These are phyloP conservation scores for Pichia paraexigua DNA, from an alignment of 805 yeast species.

Conservation along the genomic window DNA sequence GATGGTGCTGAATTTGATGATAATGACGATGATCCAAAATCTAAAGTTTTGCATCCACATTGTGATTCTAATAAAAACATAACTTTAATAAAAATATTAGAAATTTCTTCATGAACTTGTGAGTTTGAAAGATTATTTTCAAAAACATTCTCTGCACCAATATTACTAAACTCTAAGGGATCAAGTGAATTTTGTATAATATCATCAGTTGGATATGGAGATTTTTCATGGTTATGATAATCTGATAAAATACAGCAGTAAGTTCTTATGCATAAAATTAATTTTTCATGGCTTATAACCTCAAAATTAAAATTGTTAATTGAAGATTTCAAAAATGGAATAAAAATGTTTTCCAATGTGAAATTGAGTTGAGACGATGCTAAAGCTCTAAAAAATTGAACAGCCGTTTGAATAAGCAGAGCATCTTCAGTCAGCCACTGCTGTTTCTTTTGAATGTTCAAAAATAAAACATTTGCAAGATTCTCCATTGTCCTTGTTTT, in stretches of 20 bases:
- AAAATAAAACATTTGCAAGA: conserved; percentile 50
- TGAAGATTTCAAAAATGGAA: conserved; percentile 57
- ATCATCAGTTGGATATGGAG: conserved; percentile 65
- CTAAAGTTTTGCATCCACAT: conserved; percentile 36
- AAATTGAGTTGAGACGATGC: conserved; percentile 77
- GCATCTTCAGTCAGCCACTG: conserved; percentile 70
- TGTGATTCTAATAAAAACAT: conserved; percentile 53
- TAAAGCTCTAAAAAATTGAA: conserved; percentile 66
- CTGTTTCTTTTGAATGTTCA: conserved; percentile 46
- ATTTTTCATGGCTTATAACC: conserved; percentile 56
- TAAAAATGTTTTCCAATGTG: conserved; percentile 66
- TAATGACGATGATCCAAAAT: conserved; percentile 3
- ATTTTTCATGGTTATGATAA: conserved; percentile 45
- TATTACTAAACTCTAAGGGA: conserved; percentile 28
- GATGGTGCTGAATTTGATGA: conserved; percentile 6
- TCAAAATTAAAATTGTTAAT: conserved; percentile 57
- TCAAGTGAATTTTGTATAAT: conserved; percentile 29
- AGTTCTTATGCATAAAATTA: conserved; percentile 61
- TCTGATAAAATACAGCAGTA: conserved; percentile 68
- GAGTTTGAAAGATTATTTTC: conserved; percentile 39
- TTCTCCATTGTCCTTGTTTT: conserved; percentile 72
- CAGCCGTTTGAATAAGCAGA: conserved; percentile 52
- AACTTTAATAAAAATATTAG: conserved; percentile 46
- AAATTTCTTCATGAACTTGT: conserved; percentile 62
- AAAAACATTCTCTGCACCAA: conserved; percentile 31